phyloP scores from a whole-genome alignment of 2,329 filamentous ascomycete genomes.

The Monosporascus sp. region DNA sequence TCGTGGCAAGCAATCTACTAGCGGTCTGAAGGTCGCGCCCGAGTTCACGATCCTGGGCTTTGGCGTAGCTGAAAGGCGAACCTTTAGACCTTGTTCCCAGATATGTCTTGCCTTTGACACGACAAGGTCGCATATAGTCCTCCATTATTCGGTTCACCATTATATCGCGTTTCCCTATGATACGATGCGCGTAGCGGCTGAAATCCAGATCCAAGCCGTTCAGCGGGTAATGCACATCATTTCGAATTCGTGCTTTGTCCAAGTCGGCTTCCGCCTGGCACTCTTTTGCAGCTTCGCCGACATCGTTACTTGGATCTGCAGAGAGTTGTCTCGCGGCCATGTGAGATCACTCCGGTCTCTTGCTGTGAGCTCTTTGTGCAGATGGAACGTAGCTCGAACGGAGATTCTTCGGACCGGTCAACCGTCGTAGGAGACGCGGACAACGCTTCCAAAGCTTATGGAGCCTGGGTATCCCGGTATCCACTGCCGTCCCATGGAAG shows the following conservation, averaged over 20 bases:
- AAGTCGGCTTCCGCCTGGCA: not conserved
- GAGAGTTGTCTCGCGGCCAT: not conserved
- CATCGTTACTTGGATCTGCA: not conserved
- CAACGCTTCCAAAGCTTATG: not conserved
- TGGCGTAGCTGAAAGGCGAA: constrained; percentile 12
- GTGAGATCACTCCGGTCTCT: not conserved
- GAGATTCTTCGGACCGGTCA: not conserved
- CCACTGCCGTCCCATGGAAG: not conserved
- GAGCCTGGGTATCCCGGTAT: not conserved
- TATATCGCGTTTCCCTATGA: constrained; percentile 25
- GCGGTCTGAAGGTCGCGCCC: constrained; percentile 23
- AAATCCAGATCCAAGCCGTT: constrained; percentile 28
- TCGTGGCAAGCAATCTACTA: constrained; percentile 19
- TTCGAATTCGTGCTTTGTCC: not conserved
- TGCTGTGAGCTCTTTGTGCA: not conserved
- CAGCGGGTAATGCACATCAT: constrained; percentile 27
- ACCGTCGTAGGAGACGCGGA: not conserved
- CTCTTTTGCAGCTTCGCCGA: not conserved
- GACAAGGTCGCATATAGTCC: constrained; percentile 22
- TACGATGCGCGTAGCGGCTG: constrained; percentile 28
- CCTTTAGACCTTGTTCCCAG: not conserved
- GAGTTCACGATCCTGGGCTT: constrained; percentile 16
- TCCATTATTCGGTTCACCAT: constrained; percentile 27
- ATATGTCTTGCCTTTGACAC: constrained; percentile 9
- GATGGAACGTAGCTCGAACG: not conserved